Evolutionary conservation across 257 asterid species (phyloP).

Genomic region (Ophiorrhiza pumila): DNA sequence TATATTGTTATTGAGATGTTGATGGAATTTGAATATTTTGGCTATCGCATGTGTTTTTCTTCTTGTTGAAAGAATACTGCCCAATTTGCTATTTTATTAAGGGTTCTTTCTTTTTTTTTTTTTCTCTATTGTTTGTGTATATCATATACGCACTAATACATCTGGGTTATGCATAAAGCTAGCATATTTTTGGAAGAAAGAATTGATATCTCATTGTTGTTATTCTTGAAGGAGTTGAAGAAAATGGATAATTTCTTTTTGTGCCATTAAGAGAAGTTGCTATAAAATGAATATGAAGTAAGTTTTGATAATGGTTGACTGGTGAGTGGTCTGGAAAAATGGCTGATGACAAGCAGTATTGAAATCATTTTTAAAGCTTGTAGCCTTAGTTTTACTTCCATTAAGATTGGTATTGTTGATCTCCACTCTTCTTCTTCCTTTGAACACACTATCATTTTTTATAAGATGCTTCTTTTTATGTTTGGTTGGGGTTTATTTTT

Average conservation of each 20-base stretch:
- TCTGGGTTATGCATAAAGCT: slow-evolving; percentile 5
- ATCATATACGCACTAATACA: neutral
- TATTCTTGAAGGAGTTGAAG: slow-evolving; percentile 25
- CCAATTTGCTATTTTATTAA: slow-evolving; percentile 2
- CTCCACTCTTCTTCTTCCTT: neutral
- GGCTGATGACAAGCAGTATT: slow-evolving; percentile 93
- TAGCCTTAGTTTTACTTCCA: slow-evolving; percentile 86
- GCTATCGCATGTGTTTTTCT: slow-evolving; percentile 22
- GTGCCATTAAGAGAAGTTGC: neutral
- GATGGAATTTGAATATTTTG: no score
- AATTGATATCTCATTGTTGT: slow-evolving; percentile 12
- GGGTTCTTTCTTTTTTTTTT: slow-evolving; percentile 10
- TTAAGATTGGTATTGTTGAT: slow-evolving; percentile 64
- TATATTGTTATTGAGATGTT: no score
- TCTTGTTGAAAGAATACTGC: slow-evolving; percentile 13
- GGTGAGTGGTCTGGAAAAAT: slow-evolving; percentile 92
- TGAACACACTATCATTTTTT: neutral
- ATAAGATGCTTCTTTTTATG: neutral
- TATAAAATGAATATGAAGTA: slow-evolving; percentile 62
- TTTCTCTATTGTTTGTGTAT: neutral
- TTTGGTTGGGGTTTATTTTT: neutral
- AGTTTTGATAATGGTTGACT: slow-evolving; percentile 91
- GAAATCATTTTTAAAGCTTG: slow-evolving; percentile 88
- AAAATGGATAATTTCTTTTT: neutral
- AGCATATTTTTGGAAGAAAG: neutral